Percentiles rank a stretch among this genome's conserved stretches.
Conservation (phyloP, 2,329 filamentous ascomycete genomes). For the Fusarium mundagurra region DNA sequence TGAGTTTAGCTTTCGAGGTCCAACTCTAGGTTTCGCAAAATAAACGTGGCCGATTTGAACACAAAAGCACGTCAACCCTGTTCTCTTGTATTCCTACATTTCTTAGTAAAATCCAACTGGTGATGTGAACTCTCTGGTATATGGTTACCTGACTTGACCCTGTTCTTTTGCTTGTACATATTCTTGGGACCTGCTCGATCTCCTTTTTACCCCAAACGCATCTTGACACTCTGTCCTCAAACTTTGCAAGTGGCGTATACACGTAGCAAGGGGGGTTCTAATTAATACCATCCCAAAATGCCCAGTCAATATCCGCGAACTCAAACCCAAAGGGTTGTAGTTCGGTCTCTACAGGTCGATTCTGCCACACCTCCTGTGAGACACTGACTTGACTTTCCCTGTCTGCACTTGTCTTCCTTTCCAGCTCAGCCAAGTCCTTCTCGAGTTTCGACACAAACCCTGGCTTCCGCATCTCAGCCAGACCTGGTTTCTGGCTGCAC, state of each 20-base stretch:
- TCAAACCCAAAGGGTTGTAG: conserved; percentile 23
- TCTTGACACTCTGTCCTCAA: neutral
- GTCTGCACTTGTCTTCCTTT: accelerated
- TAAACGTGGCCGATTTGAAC: neutral
- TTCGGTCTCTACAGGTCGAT: neutral
- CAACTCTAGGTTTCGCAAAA: accelerated
- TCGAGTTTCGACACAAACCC: conserved; percentile 8
- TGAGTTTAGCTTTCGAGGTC: neutral
- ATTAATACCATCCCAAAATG: conserved; percentile 22
- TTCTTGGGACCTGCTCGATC: accelerated
- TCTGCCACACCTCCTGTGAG: neutral
- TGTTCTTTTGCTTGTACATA: neutral
- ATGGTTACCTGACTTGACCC: neutral
- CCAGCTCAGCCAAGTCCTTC: neutral
- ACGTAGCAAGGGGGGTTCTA: neutral
- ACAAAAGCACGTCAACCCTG: neutral
- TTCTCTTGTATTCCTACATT: neutral
- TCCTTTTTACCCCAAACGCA: accelerated
- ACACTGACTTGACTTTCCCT: neutral
- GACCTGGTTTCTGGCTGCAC: conserved; percentile 5
- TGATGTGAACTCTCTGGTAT: neutral
- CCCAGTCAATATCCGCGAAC: conserved; percentile 25
- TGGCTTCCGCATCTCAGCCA: neutral
- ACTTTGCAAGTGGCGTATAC: accelerated
- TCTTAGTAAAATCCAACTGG: accelerated